A percentile compares a stretch with the other conserved stretches of the same genome.
Conservation (phyloP, 192 early-diverging fungal genomes). For the Coemansia sp. region DNA sequence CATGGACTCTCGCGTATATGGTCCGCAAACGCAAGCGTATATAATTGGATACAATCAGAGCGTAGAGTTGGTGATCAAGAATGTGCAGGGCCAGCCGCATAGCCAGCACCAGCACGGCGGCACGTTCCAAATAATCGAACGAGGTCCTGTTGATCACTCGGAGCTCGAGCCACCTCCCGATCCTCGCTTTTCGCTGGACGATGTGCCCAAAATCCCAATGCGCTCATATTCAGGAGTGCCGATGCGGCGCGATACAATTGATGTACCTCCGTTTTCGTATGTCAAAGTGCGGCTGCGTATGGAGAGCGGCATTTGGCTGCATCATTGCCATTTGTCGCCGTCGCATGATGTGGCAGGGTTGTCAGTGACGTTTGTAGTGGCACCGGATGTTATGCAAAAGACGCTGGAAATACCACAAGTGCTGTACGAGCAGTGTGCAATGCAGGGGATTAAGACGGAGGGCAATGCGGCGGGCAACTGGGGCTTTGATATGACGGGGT, state of each 20-base stretch:
- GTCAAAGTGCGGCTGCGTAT: slow-evolving; percentile 68
- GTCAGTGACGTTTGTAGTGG: slow-evolving; percentile 68
- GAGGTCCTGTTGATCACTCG: slow-evolving; percentile 37
- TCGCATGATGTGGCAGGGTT: slow-evolving; percentile 65
- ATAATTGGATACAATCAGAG: slow-evolving; percentile 61
- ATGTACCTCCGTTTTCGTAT: slow-evolving; percentile 58
- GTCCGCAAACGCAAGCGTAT: slow-evolving; percentile 58
- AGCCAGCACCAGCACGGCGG: slow-evolving; percentile 80
- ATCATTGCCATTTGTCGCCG: slow-evolving; percentile 73
- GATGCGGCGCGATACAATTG: slow-evolving; percentile 69
- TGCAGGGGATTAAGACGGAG: slow-evolving; percentile 51
- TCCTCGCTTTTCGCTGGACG: background rate
- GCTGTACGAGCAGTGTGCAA: slow-evolving; percentile 59
- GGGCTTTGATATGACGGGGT: slow-evolving; percentile 64
- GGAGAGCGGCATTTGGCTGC: slow-evolving; percentile 77
- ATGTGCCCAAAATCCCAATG: background rate
- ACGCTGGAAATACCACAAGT: slow-evolving; percentile 23
- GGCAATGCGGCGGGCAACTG: slow-evolving; percentile 76
- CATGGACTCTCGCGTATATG: slow-evolving; percentile 59
- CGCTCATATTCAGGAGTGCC: background rate
- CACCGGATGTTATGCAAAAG: slow-evolving; percentile 58
- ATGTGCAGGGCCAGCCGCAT: slow-evolving; percentile 65
- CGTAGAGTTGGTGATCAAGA: slow-evolving; percentile 68
- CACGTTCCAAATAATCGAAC: slow-evolving; percentile 70
- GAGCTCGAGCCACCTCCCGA: background rate